Conservation (phyloP, 2,329 filamentous ascomycete genomes). For the Claviceps humidiphila region DNA sequence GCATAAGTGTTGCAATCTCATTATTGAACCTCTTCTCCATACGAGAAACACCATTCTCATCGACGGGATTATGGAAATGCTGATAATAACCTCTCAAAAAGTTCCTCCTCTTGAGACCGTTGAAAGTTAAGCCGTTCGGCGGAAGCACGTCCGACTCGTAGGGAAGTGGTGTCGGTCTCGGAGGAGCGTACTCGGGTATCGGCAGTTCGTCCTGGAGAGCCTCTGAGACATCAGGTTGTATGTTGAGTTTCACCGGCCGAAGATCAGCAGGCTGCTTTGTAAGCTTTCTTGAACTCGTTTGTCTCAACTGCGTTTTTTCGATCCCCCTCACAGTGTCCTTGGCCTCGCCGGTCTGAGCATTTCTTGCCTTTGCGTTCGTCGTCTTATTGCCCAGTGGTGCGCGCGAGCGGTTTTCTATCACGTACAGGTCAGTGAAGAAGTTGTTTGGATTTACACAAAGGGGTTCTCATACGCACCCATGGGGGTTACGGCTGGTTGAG, state of each 20-base stretch:
- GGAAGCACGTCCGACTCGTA: constrained; percentile 61
- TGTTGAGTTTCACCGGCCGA: constrained; percentile 47
- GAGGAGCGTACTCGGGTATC: constrained; percentile 85
- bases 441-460: background rate
- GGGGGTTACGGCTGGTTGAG: constrained; percentile 59
- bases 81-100: constrained; percentile 48
- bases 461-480: constrained; percentile 44
- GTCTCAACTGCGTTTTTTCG: constrained; percentile 49
- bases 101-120: constrained; percentile 45
- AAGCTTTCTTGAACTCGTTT: constrained; percentile 44
- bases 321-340: constrained; percentile 45
- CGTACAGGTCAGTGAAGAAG: constrained; percentile 5
- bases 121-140: constrained; percentile 39
- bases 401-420: constrained; percentile 40
- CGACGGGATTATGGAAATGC: constrained; percentile 48
- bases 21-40: constrained; percentile 48
- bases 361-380: constrained; percentile 76
- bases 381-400: constrained; percentile 89
- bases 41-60: constrained; percentile 51
- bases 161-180: constrained; percentile 49
- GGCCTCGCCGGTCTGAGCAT: constrained; percentile 51
- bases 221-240: constrained; percentile 40
- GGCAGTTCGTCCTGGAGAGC: constrained; percentile 52
- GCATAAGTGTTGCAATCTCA: constrained; percentile 34
- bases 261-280: constrained; percentile 41